A percentile compares a stretch with the other conserved stretches of the same genome.
Conservation (phyloP, 2,329 filamentous ascomycete species). For the Alternaria incomplexa region DNA sequence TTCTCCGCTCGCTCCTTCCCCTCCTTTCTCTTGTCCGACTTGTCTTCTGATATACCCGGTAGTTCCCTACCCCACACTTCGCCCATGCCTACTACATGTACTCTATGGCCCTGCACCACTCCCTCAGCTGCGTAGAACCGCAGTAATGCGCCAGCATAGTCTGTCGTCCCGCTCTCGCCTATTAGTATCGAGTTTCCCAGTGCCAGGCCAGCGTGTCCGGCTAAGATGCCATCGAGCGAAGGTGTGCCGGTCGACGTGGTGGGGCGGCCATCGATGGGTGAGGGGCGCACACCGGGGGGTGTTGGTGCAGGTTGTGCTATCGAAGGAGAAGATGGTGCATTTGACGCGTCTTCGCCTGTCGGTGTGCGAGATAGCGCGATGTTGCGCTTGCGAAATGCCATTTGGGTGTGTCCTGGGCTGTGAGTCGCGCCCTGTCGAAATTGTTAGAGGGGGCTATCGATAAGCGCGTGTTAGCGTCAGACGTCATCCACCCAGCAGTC, state of each 20-base stretch:
- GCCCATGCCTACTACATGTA: constrained; percentile 82
- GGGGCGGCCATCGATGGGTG: constrained; percentile 82
- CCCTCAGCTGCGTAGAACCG: constrained; percentile 94
- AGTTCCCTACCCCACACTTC: constrained; percentile 84
- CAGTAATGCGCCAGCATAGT: constrained; percentile 84
- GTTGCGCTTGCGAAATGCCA: constrained; percentile 74
- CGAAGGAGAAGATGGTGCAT: constrained; percentile 12
- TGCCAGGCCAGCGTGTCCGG: constrained; percentile 83
- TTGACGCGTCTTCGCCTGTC: constrained; percentile 21
- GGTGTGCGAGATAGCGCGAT: constrained; percentile 58
- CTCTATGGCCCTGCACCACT: constrained; percentile 84
- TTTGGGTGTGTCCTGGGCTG: constrained; percentile 37
- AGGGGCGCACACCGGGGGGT: constrained; percentile 71
- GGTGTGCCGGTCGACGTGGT: constrained; percentile 91
- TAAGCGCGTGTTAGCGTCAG: not conserved
- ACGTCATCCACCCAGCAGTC: not conserved
- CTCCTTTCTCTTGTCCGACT: constrained; percentile 38
- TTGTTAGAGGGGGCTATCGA: constrained; percentile 15
- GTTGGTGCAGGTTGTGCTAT: constrained; percentile 21
- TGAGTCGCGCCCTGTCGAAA: constrained; percentile 15
- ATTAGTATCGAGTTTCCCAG: constrained; percentile 81
- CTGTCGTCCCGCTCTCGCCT: constrained; percentile 90
- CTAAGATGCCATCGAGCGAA: constrained; percentile 83
- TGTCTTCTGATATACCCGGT: constrained; percentile 69
- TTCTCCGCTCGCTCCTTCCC: constrained; percentile 57